Evolutionary conservation across 2,329 filamentous ascomycete genomes (phyloP).

Genomic region (Plenodomus lindquistii): DNA sequence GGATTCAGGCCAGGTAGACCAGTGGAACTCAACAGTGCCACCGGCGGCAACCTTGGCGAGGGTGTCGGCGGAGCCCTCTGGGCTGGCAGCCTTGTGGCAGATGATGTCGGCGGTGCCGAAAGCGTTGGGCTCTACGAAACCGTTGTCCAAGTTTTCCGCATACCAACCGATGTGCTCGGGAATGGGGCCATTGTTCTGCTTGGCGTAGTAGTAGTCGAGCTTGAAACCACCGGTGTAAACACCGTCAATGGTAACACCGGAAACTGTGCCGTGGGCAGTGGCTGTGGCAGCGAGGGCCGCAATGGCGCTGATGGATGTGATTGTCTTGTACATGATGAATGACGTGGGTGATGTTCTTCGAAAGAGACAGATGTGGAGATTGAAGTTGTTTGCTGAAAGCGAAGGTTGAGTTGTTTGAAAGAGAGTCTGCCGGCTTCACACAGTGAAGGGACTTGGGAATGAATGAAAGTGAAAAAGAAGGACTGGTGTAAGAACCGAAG

Average conservation of each 20-base stretch:
- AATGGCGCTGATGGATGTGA: constrained; percentile 31
- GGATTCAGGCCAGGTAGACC: constrained; percentile 51
- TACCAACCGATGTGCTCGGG: constrained; percentile 51
- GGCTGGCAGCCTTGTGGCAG: constrained; percentile 62
- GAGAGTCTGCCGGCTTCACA: constrained; percentile 40
- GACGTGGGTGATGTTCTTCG: constrained; percentile 9
- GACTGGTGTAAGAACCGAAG: constrained; percentile 29
- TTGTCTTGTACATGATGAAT: constrained; percentile 33
- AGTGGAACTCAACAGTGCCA: constrained; percentile 56
- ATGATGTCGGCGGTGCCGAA: constrained; percentile 53
- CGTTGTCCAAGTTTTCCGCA: constrained; percentile 44
- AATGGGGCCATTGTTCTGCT: constrained; percentile 26
- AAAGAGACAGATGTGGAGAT: constrained; percentile 10
- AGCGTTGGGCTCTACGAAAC: constrained; percentile 36
- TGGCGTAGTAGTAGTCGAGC: constrained; percentile 47
- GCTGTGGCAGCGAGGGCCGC: constrained; percentile 46
- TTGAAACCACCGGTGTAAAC: constrained; percentile 51
- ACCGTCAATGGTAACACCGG: constrained; percentile 53
- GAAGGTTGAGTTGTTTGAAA: constrained; percentile 26
- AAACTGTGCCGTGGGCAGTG: constrained; percentile 53
- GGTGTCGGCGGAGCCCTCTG: constrained; percentile 45
- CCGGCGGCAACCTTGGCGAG: constrained; percentile 64
- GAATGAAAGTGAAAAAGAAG: constrained; percentile 35
- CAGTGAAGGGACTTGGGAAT: constrained; percentile 37
- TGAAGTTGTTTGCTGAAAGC: constrained; percentile 22